Percentiles rank a stretch among this genome's conserved stretches.
Evolutionary conservation across 371 early-diverging fungal genomes (phyloP).

Genomic region (Dinochytrium kinnereticum): DNA sequence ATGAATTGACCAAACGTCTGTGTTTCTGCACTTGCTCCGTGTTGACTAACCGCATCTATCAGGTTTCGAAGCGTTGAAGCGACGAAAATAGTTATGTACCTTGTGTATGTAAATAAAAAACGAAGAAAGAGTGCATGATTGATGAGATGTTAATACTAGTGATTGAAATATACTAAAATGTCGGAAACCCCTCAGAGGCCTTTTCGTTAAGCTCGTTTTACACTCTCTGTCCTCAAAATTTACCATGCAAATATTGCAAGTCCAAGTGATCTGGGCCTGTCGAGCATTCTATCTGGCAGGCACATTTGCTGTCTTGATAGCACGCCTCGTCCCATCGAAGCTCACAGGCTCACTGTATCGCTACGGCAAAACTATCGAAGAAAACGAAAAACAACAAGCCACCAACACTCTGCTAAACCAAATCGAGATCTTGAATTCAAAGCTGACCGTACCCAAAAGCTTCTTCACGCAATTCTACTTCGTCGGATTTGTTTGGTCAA

Average conservation of each 20-base stretch:
- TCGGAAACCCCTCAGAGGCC: too few species aligned
- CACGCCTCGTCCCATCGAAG: neutral
- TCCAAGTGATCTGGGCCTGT: neutral
- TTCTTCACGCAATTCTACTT: constrained; percentile 75
- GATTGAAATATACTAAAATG: too few species aligned
- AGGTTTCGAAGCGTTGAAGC: constrained; percentile 73
- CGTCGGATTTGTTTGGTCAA: constrained; percentile 50
- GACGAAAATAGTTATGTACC: constrained; percentile 33
- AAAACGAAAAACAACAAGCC: neutral
- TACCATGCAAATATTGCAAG: neutral
- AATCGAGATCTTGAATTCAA: neutral
- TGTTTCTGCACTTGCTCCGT: neutral
- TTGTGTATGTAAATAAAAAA: neutral
- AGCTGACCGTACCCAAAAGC: constrained; percentile 63
- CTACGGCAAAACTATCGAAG: constrained; percentile 7
- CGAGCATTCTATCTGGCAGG: neutral
- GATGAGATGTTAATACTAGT: too few species aligned
- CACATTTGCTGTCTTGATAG: neutral
- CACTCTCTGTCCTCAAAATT: neutral
- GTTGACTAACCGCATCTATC: neutral
- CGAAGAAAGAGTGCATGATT: neutral
- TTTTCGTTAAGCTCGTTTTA: neutral
- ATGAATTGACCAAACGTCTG: constrained; percentile 68
- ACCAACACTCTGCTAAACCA: neutral
- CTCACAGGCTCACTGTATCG: neutral